These are phyloP conservation scores for Stipa capillata DNA, from an alignment of 176 grass and related monocot genomes.

Conservation along the genomic window DNA sequence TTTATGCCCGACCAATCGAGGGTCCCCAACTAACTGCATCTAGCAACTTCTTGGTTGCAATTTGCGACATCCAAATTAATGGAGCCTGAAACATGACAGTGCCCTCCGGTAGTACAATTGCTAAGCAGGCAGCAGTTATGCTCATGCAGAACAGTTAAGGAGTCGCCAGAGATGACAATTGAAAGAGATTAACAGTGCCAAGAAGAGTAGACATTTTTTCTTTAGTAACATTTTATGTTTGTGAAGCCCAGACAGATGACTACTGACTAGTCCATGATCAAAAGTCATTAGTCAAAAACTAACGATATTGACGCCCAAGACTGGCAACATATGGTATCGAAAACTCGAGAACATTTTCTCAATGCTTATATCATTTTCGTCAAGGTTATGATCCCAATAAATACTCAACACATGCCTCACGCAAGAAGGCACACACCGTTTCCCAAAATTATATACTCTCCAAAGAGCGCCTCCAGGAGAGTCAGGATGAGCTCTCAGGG, in stretches of 20 bases:
- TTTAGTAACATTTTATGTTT: conserved; percentile 18
- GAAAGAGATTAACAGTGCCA: background rate
- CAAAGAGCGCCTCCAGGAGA: conserved; percentile 34
- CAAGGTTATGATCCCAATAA: conserved; percentile 30
- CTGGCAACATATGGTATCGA: conserved; percentile 4
- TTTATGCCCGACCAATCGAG: background rate
- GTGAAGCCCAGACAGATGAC: conserved; percentile 29
- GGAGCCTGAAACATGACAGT: background rate
- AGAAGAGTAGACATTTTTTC: background rate
- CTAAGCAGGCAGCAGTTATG: background rate
- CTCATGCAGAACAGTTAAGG: background rate
- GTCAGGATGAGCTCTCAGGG: conserved; percentile 25
- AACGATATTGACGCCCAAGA: background rate
- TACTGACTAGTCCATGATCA: conserved; percentile 8
- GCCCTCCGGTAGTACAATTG: background rate
- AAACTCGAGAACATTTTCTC: conserved; percentile 28
- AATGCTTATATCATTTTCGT: conserved; percentile 40
- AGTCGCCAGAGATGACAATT: background rate
- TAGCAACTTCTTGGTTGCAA: background rate
- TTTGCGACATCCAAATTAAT: conserved; percentile 12
- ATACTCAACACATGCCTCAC: conserved; percentile 20
- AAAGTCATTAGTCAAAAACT: conserved; percentile 9
- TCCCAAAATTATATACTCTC: conserved; percentile 59
- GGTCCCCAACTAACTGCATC: background rate
- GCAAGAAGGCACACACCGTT: conserved; percentile 27